Conservation (phyloP, 352 stramenopile genomes). For the Nothophytophthora sp. region DNA sequence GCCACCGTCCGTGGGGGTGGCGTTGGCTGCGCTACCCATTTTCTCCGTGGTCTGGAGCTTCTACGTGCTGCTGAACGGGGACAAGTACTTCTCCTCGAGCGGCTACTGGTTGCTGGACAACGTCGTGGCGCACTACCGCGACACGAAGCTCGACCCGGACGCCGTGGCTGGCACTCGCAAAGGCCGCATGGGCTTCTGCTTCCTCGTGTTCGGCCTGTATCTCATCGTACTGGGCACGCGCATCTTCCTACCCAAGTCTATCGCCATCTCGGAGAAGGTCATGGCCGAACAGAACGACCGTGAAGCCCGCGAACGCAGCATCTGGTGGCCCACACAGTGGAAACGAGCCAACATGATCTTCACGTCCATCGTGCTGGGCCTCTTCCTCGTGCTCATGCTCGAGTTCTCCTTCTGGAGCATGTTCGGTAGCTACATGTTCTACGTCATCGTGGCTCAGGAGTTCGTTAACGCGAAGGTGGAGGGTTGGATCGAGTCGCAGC, state of each 20-base stretch:
- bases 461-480: conserved; percentile 89
- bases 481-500: conserved; percentile 86
- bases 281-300: conserved; percentile 84
- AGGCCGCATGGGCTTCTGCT: conserved; percentile 93
- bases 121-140: conserved; percentile 86
- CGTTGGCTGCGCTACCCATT: conserved; percentile 89
- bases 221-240: conserved; percentile 76
- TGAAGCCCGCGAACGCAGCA: conserved; percentile 61
- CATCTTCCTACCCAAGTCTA: conserved; percentile 93
- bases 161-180: conserved; percentile 58
- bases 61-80: conserved; percentile 67
- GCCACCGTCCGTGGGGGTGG: conserved; percentile 84
- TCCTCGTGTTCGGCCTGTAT: conserved; percentile 92
- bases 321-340: conserved; percentile 94
- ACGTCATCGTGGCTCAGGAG: conserved; percentile 94
- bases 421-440: conserved; percentile 97
- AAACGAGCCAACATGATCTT: conserved; percentile 96
- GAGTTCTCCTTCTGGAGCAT: conserved; percentile 97
- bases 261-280: conserved; percentile 89
- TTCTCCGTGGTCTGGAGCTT: conserved; percentile 62
- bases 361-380: conserved; percentile 88
- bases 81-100: conserved; percentile 40
- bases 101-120: conserved; percentile 86
- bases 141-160: conserved; percentile 82
- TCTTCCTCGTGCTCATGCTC: conserved; percentile 94